A percentile compares a stretch with the other conserved stretches of the same genome.
phyloP scores from a whole-genome alignment of 768 basidiomycete species.

The Lactarius indigo region DNA sequence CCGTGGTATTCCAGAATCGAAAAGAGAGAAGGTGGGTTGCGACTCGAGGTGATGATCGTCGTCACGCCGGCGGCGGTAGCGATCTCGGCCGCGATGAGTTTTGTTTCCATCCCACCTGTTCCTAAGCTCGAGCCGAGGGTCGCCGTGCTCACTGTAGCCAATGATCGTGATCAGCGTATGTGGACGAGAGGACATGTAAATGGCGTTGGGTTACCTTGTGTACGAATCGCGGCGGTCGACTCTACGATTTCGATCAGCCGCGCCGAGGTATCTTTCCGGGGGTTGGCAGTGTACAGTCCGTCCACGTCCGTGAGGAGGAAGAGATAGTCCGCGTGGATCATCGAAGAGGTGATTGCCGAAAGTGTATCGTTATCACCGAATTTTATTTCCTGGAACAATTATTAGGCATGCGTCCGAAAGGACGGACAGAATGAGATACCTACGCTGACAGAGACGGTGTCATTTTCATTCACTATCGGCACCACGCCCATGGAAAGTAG shows the following conservation, averaged over 20 bases:
- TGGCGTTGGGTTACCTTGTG: slow-evolving; percentile 57
- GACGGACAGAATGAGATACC: slow-evolving; percentile 32
- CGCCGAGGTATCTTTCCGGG: slow-evolving; percentile 82
- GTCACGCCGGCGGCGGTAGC: slow-evolving; percentile 93
- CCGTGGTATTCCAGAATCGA: slow-evolving; percentile 76
- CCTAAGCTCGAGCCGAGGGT: slow-evolving; percentile 92
- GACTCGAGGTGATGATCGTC: slow-evolving; percentile 86
- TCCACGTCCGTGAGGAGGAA: slow-evolving; percentile 97
- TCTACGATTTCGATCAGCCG: slow-evolving; percentile 77
- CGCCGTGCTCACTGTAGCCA: slow-evolving; percentile 73
- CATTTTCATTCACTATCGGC: slow-evolving; percentile 99
- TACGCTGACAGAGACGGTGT: slow-evolving; percentile 96
- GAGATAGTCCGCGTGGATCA: slow-evolving; percentile 97
- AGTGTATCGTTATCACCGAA: slow-evolving; percentile 99
- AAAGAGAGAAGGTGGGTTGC: slow-evolving; percentile 68
- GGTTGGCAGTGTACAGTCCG: slow-evolving; percentile 92
- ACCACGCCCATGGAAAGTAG: slow-evolving; percentile 91
- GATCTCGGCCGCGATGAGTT: slow-evolving; percentile 96
- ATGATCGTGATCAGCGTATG: background rate
- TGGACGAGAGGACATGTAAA: slow-evolving; percentile 16
- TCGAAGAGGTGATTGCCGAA: slow-evolving; percentile 94
- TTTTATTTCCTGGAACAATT: slow-evolving; percentile 84
- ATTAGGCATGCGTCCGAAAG: background rate
- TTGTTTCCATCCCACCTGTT: slow-evolving; percentile 99
- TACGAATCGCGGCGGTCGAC: slow-evolving; percentile 76